Conservation (phyloP, 2,329 filamentous ascomycete species). For the Aspergillus flavus region DNA sequence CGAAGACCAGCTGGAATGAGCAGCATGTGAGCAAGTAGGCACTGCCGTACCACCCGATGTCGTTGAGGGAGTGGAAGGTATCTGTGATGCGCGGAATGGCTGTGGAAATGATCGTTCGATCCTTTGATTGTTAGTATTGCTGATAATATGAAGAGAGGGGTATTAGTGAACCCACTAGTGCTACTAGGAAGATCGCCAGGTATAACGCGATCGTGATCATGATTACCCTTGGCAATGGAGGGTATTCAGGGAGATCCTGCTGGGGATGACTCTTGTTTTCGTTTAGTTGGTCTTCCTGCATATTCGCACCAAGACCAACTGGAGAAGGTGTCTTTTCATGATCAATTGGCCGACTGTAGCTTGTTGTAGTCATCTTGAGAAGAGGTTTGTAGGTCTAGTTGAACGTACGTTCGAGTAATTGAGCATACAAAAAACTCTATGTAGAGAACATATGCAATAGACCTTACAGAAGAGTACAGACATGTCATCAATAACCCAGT, state of each 20-base stretch:
- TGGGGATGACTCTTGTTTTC: not conserved
- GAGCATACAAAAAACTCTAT: not conserved
- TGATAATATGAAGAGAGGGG: not conserved
- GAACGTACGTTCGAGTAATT: not conserved
- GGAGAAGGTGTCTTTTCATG: not conserved
- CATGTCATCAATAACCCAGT: not conserved
- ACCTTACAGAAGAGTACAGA: not conserved
- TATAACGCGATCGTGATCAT: not conserved
- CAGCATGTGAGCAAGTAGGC: slow-evolving; percentile 11
- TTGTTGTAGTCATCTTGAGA: not conserved
- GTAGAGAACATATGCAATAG: not conserved
- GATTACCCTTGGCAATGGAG: not conserved
- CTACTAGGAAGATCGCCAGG: not conserved
- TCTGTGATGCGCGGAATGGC: slow-evolving; percentile 34
- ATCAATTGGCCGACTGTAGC: not conserved
- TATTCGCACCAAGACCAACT: accelerated
- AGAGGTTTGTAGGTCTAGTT: not conserved
- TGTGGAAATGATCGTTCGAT: not conserved
- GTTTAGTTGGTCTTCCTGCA: not conserved
- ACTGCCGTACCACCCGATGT: slow-evolving; percentile 18
- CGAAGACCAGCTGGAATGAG: slow-evolving; percentile 42
- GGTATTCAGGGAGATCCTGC: not conserved
- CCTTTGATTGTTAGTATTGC: not conserved
- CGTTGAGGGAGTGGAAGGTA: slow-evolving; percentile 9
- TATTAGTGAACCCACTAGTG: not conserved